Base-by-base conservation (phyloP, 1,139 yeast genomes). In the Geotrichum klebahnii region DNA sequence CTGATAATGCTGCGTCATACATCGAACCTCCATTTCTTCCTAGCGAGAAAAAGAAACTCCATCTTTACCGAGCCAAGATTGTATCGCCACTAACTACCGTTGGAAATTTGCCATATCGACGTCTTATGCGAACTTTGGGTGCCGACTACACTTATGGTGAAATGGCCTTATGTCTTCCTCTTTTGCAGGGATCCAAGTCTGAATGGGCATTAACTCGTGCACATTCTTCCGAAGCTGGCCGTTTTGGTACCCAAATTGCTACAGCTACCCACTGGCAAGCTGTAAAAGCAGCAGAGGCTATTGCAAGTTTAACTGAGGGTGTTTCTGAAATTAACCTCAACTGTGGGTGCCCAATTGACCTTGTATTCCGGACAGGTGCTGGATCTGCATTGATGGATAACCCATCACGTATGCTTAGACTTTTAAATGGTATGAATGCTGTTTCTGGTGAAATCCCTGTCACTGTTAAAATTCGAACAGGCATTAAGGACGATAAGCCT, bases 131-230 rank as follows among this genome's bases (percentile, higher is more conserved):
- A 62, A 76, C 83, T 0, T 70, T 88, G 34, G 97, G 97, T 23
- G 96, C 96, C 4, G 97, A 92, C 62, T 78, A 90, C 14, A 92
- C 98, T 0, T 92, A 87, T 66, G 79, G 92, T 43, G 99, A 92
- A 69, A 94, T 92, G 98, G 97, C 97, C 0, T 75, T 92, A 38
- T 72, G 89, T 1, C 72, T 86, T 44, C 97, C 98, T 1, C 72
- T 92, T 50, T 72, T 92, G 38, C 95, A 87, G 65, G 98, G 97
- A 17, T 79, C 84, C 35, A 87, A 88, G 64, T 80, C 95, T 1
- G 99, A 92, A 68, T 92, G 99, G 99, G 99, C 99, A 0, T 74
- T 92, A 46, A 89, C 97, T 24, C 84, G 92, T 61, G 95, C 96
- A 2, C 97, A 92, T 64, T 66, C 71, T 22, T 70, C 80, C 5